phyloP scores from a whole-genome alignment of 257 asterid genomes.

The Capsicum pubescens region DNA sequence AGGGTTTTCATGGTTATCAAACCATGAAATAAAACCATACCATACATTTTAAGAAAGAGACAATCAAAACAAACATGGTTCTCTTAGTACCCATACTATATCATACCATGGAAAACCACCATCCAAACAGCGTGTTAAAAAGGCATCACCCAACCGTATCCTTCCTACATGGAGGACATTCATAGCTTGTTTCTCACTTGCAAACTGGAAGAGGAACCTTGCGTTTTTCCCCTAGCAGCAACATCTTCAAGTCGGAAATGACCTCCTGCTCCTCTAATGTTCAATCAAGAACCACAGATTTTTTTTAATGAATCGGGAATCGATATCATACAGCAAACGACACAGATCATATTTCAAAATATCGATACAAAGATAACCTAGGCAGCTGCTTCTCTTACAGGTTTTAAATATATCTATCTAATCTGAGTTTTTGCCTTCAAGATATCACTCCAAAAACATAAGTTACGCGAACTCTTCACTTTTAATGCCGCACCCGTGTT shows the following conservation, averaged over 20 bases:
- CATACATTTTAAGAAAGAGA: no score
- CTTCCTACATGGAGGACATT: slow-evolving; percentile 15
- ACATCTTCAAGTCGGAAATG: not conserved
- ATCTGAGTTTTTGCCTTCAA: not conserved
- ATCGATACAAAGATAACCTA: not conserved
- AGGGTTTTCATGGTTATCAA: no score
- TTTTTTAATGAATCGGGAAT: not conserved
- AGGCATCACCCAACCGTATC: not conserved
- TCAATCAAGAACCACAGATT: slow-evolving; percentile 10
- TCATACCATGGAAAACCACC: no score
- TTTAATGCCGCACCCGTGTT: no score
- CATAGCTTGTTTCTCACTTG: not conserved
- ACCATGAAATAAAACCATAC: no score
- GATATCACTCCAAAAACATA: not conserved
- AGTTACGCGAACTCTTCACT: no score
- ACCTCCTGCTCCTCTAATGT: slow-evolving; percentile 18
- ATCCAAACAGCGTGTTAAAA: not conserved
- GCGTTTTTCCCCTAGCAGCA: not conserved
- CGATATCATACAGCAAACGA: slow-evolving; percentile 6
- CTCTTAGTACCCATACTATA: no score
- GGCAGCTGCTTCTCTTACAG: not conserved
- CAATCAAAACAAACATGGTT: no score
- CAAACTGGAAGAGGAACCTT: not conserved
- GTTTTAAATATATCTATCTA: not conserved
- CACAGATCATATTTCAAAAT: not conserved